Conservation (phyloP, 805 yeast genomes). For the Tetrapisispora arboricola region DNA sequence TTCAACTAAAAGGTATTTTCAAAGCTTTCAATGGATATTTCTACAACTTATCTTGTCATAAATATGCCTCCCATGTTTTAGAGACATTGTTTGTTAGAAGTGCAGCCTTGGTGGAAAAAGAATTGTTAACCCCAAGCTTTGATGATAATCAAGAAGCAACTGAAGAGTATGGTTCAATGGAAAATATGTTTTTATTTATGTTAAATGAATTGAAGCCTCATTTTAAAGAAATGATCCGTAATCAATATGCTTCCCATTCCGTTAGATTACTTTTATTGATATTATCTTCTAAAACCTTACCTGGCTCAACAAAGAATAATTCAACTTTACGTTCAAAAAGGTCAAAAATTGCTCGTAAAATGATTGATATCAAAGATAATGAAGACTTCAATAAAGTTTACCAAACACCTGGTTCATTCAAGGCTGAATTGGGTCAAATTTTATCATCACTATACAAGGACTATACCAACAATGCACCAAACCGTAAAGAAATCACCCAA, state of each 20-base stretch:
- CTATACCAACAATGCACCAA: conserved; percentile 19
- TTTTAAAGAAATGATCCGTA: conserved; percentile 47
- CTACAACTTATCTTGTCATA: conserved; percentile 68
- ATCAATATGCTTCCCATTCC: conserved; percentile 85
- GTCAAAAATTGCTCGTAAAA: conserved; percentile 82
- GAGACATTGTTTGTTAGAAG: conserved; percentile 73
- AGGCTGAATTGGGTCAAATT: conserved; percentile 44
- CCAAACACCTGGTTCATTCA: conserved; percentile 63
- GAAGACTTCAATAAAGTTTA: conserved; percentile 58
- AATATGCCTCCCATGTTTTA: conserved; percentile 86
- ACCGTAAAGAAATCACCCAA: conserved; percentile 23
- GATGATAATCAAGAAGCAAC: conserved; percentile 26
- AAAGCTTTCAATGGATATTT: conserved; percentile 64
- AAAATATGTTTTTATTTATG: conserved; percentile 53
- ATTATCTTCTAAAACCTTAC: conserved; percentile 66
- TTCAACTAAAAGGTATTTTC: conserved; percentile 56
- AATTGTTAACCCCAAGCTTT: conserved; percentile 40
- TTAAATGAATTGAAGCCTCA: conserved; percentile 56
- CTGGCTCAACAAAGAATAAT: conserved; percentile 57
- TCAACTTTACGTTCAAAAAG: conserved; percentile 73
- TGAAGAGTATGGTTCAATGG: conserved; percentile 44
- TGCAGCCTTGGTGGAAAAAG: conserved; percentile 68
- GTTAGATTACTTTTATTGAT: conserved; percentile 62
- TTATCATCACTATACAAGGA: conserved; percentile 33
- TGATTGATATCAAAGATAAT: conserved; percentile 78